phyloP scores from a whole-genome alignment of 2,329 filamentous ascomycete species.

The Colletotrichum destructivum region DNA sequence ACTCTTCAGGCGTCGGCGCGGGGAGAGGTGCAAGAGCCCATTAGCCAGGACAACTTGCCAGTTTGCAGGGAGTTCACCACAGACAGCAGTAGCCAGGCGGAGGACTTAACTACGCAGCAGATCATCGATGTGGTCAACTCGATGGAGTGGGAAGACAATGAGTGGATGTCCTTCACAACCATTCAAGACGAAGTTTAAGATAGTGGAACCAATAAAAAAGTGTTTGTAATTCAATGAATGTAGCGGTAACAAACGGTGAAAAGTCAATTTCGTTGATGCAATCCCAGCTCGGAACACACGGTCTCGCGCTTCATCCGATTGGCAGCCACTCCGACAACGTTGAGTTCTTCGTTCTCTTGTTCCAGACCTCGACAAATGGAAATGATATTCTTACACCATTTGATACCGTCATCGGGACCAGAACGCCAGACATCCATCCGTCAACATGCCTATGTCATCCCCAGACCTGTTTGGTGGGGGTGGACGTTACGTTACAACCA shows the following conservation, averaged over 20 bases:
- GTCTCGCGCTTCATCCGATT: too few relatives aligned
- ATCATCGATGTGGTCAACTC: constrained; percentile 38
- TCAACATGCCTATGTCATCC: neutral
- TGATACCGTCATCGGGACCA: too few relatives aligned
- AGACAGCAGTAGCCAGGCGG: constrained; percentile 34
- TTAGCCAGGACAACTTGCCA: neutral
- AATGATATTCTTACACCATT: too few relatives aligned
- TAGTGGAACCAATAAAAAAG: neutral
- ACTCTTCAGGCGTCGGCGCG: neutral
- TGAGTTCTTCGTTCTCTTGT: neutral
- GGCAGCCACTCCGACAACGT: too few relatives aligned
- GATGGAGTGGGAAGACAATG: constrained; percentile 36
- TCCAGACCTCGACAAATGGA: too few relatives aligned
- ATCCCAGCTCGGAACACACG: neutral
- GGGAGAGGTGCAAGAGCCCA: neutral
- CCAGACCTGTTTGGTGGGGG: neutral
- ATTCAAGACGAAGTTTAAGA: constrained; percentile 8
- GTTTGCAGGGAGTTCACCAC: constrained; percentile 6
- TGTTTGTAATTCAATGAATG: too few relatives aligned
- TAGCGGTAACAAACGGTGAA: neutral
- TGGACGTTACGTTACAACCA: neutral
- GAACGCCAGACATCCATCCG: neutral
- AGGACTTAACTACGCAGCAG: constrained; percentile 35
- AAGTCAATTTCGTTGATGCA: neutral
- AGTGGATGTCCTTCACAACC: constrained; percentile 36